Percentiles rank a stretch among this genome's conserved stretches.
These are phyloP conservation scores for Ascocoryne sarcoides DNA, from an alignment of 2,329 filamentous ascomycete genomes.

Conservation along the genomic window DNA sequence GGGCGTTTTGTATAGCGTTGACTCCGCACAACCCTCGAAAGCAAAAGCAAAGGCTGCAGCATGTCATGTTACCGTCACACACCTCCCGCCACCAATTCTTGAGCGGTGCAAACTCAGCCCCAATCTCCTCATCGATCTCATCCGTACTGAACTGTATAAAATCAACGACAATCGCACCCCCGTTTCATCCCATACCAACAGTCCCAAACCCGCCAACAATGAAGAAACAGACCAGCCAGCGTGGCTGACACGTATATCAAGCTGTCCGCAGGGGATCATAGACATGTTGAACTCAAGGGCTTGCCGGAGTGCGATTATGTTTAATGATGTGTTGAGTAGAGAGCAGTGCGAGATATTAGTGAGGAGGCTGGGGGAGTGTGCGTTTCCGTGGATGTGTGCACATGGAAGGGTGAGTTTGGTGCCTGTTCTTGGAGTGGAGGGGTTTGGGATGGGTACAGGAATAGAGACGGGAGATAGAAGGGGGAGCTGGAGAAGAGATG, in stretches of 20 bases:
- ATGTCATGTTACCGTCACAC: conserved; percentile 38
- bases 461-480: background rate
- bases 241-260: conserved; percentile 58
- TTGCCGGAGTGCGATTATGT: conserved; percentile 77
- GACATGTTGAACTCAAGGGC: conserved; percentile 69
- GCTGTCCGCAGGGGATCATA: conserved; percentile 66
- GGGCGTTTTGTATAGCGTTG: conserved; percentile 53
- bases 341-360: conserved; percentile 53
- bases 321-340: conserved; percentile 59
- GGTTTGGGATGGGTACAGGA: background rate
- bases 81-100: conserved; percentile 62
- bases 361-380: conserved; percentile 47
- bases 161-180: conserved; percentile 25
- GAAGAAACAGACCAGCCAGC: background rate
- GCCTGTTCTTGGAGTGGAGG: conserved; percentile 46
- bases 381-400: conserved; percentile 75
- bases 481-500: too few relatives aligned
- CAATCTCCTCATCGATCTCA: conserved; percentile 59
- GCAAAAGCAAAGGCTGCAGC: background rate
- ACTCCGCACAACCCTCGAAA: background rate
- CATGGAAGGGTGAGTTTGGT: conserved; percentile 65
- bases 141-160: conserved; percentile 68
- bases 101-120: conserved; percentile 71
- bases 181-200: background rate
- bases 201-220: background rate